These are phyloP conservation scores for Amaranthus tricolor DNA, from an alignment of 179 eudicot genomes.

Conservation along the genomic window DNA sequence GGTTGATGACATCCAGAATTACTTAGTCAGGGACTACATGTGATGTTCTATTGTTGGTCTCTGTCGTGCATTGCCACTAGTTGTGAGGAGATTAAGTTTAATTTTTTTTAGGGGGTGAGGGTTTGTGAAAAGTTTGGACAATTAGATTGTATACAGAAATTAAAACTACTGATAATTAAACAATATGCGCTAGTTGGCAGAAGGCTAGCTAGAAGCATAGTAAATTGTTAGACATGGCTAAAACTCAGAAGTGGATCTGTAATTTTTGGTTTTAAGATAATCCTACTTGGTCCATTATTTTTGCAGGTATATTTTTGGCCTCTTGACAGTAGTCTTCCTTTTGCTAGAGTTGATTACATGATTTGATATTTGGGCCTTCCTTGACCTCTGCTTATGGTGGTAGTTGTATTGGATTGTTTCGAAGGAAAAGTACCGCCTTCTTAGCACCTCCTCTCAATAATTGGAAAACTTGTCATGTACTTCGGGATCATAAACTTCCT, in stretches of 20 bases:
- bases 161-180: background rate
- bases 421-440: too few relatives aligned
- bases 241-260: background rate
- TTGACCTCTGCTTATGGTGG: background rate
- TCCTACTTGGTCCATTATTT: background rate
- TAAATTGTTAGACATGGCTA: background rate
- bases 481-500: too few relatives aligned
- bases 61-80: background rate
- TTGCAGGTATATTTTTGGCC: background rate
- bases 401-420: too few relatives aligned
- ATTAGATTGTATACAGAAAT: background rate
- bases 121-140: background rate
- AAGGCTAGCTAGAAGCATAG: background rate
- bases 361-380: background rate
- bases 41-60: background rate
- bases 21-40: background rate
- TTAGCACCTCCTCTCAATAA: too few relatives aligned
- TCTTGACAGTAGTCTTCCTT: too few relatives aligned
- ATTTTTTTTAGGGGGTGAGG: background rate
- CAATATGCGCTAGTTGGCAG: background rate
- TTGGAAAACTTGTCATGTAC: too few relatives aligned
- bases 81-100: background rate
- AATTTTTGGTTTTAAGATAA: too few relatives aligned
- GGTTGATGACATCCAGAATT: too few relatives aligned
- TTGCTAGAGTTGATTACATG: background rate